Evolutionary conservation across 768 basidiomycete genomes (phyloP).

Genomic region (Lactarius indigo): DNA sequence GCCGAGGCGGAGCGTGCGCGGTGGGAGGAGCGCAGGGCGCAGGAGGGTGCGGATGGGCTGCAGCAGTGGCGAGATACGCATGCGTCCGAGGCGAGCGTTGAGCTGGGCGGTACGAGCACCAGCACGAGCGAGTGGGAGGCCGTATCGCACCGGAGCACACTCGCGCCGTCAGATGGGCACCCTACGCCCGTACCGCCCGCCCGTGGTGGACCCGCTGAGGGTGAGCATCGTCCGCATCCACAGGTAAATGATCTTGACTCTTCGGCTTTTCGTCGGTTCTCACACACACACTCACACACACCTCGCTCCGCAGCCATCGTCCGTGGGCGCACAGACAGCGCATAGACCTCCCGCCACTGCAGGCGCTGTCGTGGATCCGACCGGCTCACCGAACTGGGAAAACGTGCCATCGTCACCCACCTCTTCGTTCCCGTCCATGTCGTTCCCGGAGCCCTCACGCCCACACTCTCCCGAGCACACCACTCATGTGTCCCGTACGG

Average conservation of each 20-base stretch:
- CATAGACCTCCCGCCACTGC: background rate
- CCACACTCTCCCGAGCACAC: conserved; percentile 39
- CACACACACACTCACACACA: background rate
- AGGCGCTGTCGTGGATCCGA: conserved; percentile 26
- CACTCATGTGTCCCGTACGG: conserved; percentile 28
- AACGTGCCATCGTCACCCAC: conserved; percentile 46
- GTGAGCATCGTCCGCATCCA: background rate
- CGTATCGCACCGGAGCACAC: conserved; percentile 9
- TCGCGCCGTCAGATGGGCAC: background rate
- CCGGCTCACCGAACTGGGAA: conserved; percentile 54
- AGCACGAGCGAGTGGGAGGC: conserved; percentile 19
- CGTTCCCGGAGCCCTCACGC: conserved; percentile 62
- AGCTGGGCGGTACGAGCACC: background rate
- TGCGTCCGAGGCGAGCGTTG: background rate
- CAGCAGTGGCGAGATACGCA: conserved; percentile 31
- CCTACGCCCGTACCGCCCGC: conserved; percentile 3
- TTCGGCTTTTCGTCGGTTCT: background rate
- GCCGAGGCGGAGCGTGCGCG: conserved; percentile 68
- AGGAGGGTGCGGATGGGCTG: conserved; percentile 37
- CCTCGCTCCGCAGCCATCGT: background rate
- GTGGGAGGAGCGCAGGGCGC: conserved; percentile 66
- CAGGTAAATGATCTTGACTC: background rate
- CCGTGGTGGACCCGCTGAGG: too few species aligned
- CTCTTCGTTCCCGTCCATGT: conserved; percentile 75
- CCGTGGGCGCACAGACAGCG: conserved; percentile 9